These are phyloP conservation scores for Penicillium sp. DNA, from an alignment of 2,329 filamentous ascomycete species.

Conservation along the genomic window DNA sequence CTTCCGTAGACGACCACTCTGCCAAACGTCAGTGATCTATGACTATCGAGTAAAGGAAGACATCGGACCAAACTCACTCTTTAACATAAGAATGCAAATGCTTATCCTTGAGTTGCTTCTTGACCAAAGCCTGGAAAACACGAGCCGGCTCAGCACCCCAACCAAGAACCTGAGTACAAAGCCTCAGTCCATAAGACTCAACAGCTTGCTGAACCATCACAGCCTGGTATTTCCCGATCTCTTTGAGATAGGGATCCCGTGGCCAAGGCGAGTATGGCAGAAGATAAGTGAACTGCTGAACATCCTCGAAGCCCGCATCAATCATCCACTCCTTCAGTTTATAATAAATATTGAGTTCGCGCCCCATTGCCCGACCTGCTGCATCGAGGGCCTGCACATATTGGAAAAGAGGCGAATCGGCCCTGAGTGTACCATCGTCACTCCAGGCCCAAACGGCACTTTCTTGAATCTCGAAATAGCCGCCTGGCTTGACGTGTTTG, in stretches of 20 bases:
- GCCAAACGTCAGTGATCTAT: neutral
- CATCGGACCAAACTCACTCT: constrained; percentile 11
- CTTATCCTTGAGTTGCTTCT: constrained; percentile 16
- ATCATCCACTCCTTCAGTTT: constrained; percentile 18
- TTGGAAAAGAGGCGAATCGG: constrained; percentile 14
- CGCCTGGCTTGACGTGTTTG: constrained; percentile 29
- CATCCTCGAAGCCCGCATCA: constrained; percentile 31
- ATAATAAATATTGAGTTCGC: constrained; percentile 20
- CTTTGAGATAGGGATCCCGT: constrained; percentile 16
- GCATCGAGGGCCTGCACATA: constrained; percentile 15
- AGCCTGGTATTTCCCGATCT: constrained; percentile 15
- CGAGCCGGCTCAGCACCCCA: constrained; percentile 15
- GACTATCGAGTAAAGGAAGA: neutral
- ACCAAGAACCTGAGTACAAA: constrained; percentile 18
- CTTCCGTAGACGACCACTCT: constrained; percentile 9
- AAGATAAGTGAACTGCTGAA: constrained; percentile 13
- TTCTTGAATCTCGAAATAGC: constrained; percentile 30
- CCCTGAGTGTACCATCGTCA: constrained; percentile 26
- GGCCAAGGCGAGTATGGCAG: constrained; percentile 19
- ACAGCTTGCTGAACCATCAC: constrained; percentile 15
- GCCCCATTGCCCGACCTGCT: constrained; percentile 10
- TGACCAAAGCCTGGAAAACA: constrained; percentile 17
- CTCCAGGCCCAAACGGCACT: constrained; percentile 23
- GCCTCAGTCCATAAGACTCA: constrained; percentile 15
- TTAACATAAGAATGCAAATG: constrained; percentile 18